Evolutionary conservation across 2,329 filamentous ascomycete species (phyloP).

Genomic region (Byssochlamys sp.): DNA sequence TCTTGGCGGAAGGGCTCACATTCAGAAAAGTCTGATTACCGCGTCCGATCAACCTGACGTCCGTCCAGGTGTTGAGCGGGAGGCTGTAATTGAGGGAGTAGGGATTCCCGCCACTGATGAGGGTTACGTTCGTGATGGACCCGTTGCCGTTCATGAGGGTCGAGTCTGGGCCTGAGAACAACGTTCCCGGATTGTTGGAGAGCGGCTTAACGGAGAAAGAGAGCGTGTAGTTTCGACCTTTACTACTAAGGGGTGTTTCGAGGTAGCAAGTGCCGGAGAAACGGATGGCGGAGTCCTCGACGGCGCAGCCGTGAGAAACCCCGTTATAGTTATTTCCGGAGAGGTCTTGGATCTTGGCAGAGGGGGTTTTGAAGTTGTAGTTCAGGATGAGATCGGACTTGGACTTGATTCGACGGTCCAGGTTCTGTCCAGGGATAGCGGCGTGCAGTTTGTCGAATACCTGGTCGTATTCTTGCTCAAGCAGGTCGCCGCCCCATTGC

Average conservation of each 20-base stretch:
- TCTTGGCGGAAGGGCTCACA: conserved; percentile 2
- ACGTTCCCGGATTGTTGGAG: conserved; percentile 25
- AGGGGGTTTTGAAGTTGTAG: conserved; percentile 29
- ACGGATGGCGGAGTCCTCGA: conserved; percentile 19
- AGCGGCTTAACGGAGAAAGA: conserved; percentile 35
- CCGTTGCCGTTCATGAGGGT: conserved; percentile 28
- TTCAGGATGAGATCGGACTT: conserved; percentile 32
- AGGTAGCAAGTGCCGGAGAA: conserved; percentile 34
- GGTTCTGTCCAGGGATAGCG: conserved; percentile 38
- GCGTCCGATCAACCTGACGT: conserved; percentile 25
- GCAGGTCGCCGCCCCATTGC: conserved; percentile 45
- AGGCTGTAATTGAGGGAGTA: conserved; percentile 35
- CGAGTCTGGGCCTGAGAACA: conserved; percentile 38
- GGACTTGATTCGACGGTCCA: conserved; percentile 37
- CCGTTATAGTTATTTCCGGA: conserved; percentile 24
- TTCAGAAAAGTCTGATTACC: conserved; percentile 28
- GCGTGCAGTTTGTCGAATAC: conserved; percentile 34
- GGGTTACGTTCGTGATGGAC: conserved; percentile 26
- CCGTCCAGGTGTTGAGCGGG: conserved; percentile 28
- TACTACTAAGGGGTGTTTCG: conserved; percentile 40
- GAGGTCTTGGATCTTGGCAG: conserved; percentile 22
- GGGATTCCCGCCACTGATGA: conserved; percentile 30
- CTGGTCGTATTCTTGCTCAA: conserved; percentile 29
- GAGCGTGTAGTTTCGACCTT: conserved; percentile 48
- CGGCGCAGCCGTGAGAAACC: conserved; percentile 35